Conservation (phyloP, 75 land plant species). For the Picea glauca region DNA sequence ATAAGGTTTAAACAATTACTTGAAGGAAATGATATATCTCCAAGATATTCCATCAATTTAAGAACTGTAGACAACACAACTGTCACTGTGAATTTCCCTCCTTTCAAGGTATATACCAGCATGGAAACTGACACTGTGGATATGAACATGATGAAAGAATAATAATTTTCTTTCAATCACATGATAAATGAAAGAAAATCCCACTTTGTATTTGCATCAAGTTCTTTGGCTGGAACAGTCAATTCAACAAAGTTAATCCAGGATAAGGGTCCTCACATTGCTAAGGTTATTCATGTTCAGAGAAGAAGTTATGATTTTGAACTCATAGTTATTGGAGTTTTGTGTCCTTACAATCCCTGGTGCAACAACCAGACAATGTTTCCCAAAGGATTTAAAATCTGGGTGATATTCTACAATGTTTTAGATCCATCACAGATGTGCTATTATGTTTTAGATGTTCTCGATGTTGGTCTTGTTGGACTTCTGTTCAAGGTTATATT, state of each 20-base stretch:
- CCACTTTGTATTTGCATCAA: not conserved
- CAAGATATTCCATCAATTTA: not conserved
- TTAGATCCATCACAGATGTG: constrained; percentile 70
- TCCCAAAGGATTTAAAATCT: constrained; percentile 85
- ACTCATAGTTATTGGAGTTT: constrained; percentile 41
- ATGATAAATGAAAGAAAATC: constrained; percentile 1
- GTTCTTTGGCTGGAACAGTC: constrained; percentile 14
- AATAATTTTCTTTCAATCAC: not conserved
- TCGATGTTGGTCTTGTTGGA: constrained; percentile 54
- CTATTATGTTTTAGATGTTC: constrained; percentile 75
- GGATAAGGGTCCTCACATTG: constrained; percentile 62
- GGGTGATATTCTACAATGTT: constrained; percentile 58
- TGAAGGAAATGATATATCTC: constrained; percentile 3
- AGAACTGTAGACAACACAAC: not conserved
- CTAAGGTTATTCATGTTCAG: constrained; percentile 48
- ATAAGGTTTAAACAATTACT: not conserved
- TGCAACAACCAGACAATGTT: constrained; percentile 49
- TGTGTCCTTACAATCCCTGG: constrained; percentile 51
- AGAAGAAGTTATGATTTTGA: constrained; percentile 42
- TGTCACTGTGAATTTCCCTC: not conserved
- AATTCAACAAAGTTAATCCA: constrained; percentile 29
- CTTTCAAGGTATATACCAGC: not conserved
- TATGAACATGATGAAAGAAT: not conserved
- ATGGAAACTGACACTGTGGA: not conserved
- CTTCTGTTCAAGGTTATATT: constrained; percentile 82